Evolutionary conservation across 164 flowering plant genomes (phyloP), one percentile per base, ranked within the genome.

Genomic region (Aristolochia californica): DNA sequence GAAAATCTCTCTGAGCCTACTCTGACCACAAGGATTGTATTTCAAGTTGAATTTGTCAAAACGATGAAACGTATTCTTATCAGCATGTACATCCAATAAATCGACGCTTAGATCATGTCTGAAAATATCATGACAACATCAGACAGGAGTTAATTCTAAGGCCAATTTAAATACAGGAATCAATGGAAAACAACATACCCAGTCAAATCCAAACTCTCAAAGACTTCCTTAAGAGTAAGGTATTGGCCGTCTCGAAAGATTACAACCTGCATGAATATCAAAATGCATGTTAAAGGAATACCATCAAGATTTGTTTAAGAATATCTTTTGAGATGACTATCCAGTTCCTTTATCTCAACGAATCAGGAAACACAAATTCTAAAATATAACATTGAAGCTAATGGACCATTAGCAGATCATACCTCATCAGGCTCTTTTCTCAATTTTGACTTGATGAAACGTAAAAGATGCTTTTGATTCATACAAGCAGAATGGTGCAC

Each of bases 401-500:
- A 34, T 8, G 5, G 16, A 22, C 22, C 50, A 59, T 18, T 16
- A 45, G 59, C 9, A 34, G 40, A 34, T 4, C 40, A 34, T 79
- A 89, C 99, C 97, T 94, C 97, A 78, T 85, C 99, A 66, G 99
- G 99, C 66, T 90, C 97, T 75, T 94, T 90, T 70, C 87, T 86
- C 78, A 94, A 67, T 68, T 94, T 94, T 54, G 97, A 90, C 73
- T 94, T 94, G 28, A 94, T 90, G 66, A 94, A 94, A 71, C 97
- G 74, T 58, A 94, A 60, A 58, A 94, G 91, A 79, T 94, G 99
- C 61, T 86, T 90, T 79, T 94, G 99, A 71, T 90, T 90, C 99
- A 94, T 94, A 78, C 99, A 94, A 18, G 99, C 99, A 18, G 99
- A 90, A 66, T 94, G 99, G 76, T 94, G 99, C 45, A 94, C 95